These are phyloP conservation scores for Venturia pyrina DNA, from an alignment of 2,329 filamentous ascomycete genomes.

Conservation along the genomic window DNA sequence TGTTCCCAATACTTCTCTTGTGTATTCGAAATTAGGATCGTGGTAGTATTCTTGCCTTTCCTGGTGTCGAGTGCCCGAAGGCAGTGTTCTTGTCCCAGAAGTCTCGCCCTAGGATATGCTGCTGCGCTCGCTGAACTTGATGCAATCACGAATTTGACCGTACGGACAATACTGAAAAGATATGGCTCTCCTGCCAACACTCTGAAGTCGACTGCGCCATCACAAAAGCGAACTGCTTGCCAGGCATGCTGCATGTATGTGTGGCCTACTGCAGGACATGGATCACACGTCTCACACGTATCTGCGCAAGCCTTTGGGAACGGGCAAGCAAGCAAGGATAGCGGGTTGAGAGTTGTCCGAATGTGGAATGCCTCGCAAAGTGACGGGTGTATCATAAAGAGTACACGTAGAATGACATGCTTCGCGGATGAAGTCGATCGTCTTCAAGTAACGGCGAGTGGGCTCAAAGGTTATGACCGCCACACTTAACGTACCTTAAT, in stretches of 20 bases:
- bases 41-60: background rate
- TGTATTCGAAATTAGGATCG: background rate
- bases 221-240: conserved; percentile 15
- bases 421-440: conserved; percentile 7
- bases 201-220: conserved; percentile 12
- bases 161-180: background rate
- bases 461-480: conserved; percentile 5
- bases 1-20: background rate
- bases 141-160: conserved; percentile 4
- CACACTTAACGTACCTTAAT: conserved; percentile 95
- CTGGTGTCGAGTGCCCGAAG: background rate
- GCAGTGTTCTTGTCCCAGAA: background rate
- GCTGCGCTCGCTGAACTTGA: conserved; percentile 12
- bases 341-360: conserved; percentile 1
- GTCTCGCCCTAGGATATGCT: background rate
- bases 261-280: conserved; percentile 12
- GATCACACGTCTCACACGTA: conserved; percentile 13
- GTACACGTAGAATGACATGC: background rate
- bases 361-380: background rate
- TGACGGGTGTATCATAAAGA: background rate
- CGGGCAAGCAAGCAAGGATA: background rate
- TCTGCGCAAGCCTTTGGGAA: conserved; percentile 5
- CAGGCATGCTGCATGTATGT: conserved; percentile 14
- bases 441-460: conserved; percentile 8
- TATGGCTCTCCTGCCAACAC: conserved; percentile 12